phyloP scores from a whole-genome alignment of 768 basidiomycete genomes.

The Russula virescens region DNA sequence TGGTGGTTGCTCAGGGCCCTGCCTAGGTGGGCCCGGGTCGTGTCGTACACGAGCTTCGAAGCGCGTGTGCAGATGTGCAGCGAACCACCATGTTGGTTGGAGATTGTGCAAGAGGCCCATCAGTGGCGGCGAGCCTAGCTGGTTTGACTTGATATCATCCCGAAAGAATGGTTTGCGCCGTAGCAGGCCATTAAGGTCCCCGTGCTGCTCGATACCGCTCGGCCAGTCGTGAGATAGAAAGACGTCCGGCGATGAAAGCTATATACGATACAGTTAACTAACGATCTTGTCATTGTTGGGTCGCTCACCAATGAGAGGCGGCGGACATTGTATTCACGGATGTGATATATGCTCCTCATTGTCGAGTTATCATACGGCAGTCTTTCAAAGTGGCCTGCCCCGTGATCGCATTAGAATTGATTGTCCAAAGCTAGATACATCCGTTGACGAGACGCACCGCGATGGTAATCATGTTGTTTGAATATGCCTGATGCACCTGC shows the following conservation, averaged over 20 bases:
- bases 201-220: constrained; percentile 72
- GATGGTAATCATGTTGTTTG: constrained; percentile 66
- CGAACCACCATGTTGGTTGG: constrained; percentile 84
- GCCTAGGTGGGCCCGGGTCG: neutral
- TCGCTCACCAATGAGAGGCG: constrained; percentile 63
- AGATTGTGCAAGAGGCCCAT: constrained; percentile 69
- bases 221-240: constrained; percentile 99
- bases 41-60: constrained; percentile 70
- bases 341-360: constrained; percentile 85
- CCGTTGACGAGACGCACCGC: constrained; percentile 39
- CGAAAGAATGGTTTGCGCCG: constrained; percentile 74
- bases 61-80: constrained; percentile 85
- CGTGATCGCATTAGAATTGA: neutral
- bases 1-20: neutral
- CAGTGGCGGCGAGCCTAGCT: constrained; percentile 82
- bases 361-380: constrained; percentile 71
- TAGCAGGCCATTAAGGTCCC: constrained; percentile 60
- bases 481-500: constrained; percentile 92
- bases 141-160: constrained; percentile 58
- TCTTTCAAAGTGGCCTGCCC: constrained; percentile 68
- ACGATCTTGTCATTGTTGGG: no score
- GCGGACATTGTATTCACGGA: constrained; percentile 77
- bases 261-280: no score
- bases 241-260: constrained; percentile 60
- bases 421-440: constrained; percentile 17